Percentiles rank a stretch among this genome's conserved stretches.
Evolutionary conservation across 768 basidiomycete species (phyloP).

Genomic region (Gelatoporia subvermispora): DNA sequence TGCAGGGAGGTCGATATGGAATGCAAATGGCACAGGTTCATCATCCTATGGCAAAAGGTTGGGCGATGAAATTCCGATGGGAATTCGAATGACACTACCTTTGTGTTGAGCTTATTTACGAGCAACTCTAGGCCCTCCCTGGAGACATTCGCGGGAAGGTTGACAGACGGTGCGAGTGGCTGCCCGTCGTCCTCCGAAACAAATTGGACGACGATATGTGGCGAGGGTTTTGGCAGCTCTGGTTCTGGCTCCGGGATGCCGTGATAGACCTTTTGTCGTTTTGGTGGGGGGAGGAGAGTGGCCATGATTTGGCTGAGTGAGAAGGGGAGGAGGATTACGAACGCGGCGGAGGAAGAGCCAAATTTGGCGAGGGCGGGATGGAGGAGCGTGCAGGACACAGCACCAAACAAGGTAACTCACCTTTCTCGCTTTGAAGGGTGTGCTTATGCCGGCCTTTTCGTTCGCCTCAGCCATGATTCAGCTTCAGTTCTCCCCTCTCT

Average conservation of each 20-base stretch:
- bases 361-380: not conserved
- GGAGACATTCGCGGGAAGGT: constrained; percentile 81
- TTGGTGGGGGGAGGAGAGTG: constrained; percentile 81
- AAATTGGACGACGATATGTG: constrained; percentile 86
- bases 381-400: constrained; percentile 9
- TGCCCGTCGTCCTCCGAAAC: constrained; percentile 83
- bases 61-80: not conserved
- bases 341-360: too few species aligned
- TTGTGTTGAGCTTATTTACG: constrained; percentile 80
- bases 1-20: constrained; percentile 75
- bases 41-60: constrained; percentile 47
- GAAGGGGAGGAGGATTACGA: too few species aligned
- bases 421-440: not conserved
- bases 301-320: constrained; percentile 50
- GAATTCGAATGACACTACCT: constrained; percentile 40
- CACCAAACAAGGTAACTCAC: constrained; percentile 10
- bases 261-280: constrained; percentile 80
- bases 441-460: too few species aligned
- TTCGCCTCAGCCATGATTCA: too few species aligned
- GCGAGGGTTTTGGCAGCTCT: constrained; percentile 41
- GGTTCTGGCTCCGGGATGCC: constrained; percentile 62
- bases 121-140: constrained; percentile 81
- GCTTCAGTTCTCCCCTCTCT: too few species aligned
- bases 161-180: constrained; percentile 81
- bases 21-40: constrained; percentile 89